phyloP scores from a whole-genome alignment of 2,329 filamentous ascomycete species.

The Exophiala sideris region DNA sequence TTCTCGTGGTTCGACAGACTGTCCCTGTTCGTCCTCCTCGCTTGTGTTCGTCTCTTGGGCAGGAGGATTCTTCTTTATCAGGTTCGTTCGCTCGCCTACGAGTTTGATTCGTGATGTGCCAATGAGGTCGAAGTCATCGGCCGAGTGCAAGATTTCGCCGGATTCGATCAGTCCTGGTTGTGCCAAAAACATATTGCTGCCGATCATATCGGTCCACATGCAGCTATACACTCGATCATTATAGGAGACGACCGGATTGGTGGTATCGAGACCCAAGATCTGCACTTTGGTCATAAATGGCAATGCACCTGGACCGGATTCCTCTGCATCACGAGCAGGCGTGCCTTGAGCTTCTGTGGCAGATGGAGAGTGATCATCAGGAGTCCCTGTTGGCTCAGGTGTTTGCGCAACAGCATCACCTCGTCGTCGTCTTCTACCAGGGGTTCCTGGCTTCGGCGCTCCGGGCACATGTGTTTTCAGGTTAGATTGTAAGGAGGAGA shows the following conservation, averaged over 20 bases:
- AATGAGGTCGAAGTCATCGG: conserved; percentile 64
- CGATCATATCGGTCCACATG: conserved; percentile 76
- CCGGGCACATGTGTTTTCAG: conserved; percentile 28
- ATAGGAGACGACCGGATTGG: conserved; percentile 75
- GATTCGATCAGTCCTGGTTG: conserved; percentile 48
- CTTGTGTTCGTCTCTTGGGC: conserved; percentile 2
- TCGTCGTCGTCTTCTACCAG: conserved; percentile 17
- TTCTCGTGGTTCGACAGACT: conserved; percentile 1
- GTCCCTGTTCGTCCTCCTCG: background rate
- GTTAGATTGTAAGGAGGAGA: conserved; percentile 46
- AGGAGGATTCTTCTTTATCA: conserved; percentile 44
- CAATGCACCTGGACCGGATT: conserved; percentile 38
- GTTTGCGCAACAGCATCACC: conserved; percentile 7
- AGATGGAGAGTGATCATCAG: conserved; percentile 4
- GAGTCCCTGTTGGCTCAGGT: background rate
- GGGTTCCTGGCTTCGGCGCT: conserved; percentile 7
- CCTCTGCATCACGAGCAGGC: conserved; percentile 24
- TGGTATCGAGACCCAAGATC: conserved; percentile 75
- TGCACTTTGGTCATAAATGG: conserved; percentile 53
- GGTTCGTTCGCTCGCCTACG: conserved; percentile 61
- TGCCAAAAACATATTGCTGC: conserved; percentile 76
- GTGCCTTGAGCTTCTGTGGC: conserved; percentile 27
- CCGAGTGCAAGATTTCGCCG: conserved; percentile 25
- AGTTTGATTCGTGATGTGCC: conserved; percentile 69
- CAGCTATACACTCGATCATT: conserved; percentile 74